Evolutionary conservation across 768 basidiomycete species (phyloP).

Genomic region (Suillus spraguei): DNA sequence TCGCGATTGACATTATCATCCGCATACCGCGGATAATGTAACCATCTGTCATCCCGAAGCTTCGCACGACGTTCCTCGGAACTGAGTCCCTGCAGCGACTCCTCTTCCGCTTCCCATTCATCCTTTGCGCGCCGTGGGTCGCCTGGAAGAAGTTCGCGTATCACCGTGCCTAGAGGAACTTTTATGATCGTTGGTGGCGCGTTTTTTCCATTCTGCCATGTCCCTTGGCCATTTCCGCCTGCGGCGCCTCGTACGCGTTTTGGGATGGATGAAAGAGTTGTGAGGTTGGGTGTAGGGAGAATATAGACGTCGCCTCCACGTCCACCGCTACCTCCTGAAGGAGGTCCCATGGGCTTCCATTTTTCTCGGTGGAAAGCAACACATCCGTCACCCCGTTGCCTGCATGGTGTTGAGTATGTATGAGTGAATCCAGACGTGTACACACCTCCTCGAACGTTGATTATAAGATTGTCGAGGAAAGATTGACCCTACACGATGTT

Average conservation of each 20-base stretch:
- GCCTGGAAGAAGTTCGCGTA: slow-evolving; percentile 69
- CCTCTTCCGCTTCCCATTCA: slow-evolving; percentile 76
- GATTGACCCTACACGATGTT: slow-evolving; percentile 57
- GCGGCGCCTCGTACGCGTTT: slow-evolving; percentile 66
- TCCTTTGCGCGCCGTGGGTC: slow-evolving; percentile 67
- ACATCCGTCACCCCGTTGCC: slow-evolving; percentile 91
- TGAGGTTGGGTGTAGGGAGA: slow-evolving; percentile 73
- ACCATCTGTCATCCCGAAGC: slow-evolving; percentile 70
- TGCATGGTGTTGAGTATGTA: slow-evolving; percentile 29
- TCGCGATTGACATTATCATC: slow-evolving; percentile 66
- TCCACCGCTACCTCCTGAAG: slow-evolving; percentile 93
- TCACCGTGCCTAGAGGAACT: slow-evolving; percentile 90
- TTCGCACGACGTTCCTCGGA: slow-evolving; percentile 52
- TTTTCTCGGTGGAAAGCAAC: slow-evolving; percentile 94
- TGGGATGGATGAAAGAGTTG: slow-evolving; percentile 73
- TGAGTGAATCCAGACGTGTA: slow-evolving; percentile 5
- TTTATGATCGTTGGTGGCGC: slow-evolving; percentile 73
- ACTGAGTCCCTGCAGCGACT: slow-evolving; percentile 50
- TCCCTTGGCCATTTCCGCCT: slow-evolving; percentile 78
- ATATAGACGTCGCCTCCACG: slow-evolving; percentile 88
- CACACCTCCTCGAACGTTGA: slow-evolving; percentile 79
- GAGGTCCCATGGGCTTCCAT: slow-evolving; percentile 80
- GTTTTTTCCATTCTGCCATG: slow-evolving; percentile 82
- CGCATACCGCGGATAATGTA: slow-evolving; percentile 74
- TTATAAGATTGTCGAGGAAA: slow-evolving; percentile 81